Percentiles rank a stretch among this genome's conserved stretches.
Evolutionary conservation across 371 early-diverging fungal genomes (phyloP).

Genomic region (Sanchytrium tribonematis): DNA sequence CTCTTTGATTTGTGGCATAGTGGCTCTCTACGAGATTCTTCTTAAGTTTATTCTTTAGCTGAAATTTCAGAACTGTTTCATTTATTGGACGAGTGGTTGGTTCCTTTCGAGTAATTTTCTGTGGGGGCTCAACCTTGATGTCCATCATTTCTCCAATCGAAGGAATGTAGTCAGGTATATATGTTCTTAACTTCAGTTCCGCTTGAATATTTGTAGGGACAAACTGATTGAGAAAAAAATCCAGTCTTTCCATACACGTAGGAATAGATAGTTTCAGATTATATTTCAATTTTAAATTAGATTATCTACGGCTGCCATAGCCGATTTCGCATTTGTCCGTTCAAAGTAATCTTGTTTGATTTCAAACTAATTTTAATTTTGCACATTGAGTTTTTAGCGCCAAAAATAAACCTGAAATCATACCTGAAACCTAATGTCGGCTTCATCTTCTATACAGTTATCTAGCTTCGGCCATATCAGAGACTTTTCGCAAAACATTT

Average conservation of each 20-base stretch:
- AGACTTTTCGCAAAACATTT: background rate
- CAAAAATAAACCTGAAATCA: too few species aligned
- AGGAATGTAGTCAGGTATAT: background rate
- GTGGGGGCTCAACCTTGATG: background rate
- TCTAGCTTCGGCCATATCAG: too few species aligned
- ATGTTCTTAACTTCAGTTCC: background rate
- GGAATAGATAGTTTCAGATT: too few species aligned
- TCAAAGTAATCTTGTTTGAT: too few species aligned
- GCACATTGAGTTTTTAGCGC: background rate
- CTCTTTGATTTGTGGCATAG: background rate
- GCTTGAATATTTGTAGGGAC: background rate
- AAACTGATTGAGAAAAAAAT: background rate
- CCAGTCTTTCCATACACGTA: background rate
- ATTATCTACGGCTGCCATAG: too few species aligned
- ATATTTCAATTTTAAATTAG: too few species aligned
- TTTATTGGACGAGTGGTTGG: background rate
- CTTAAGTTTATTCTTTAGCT: background rate
- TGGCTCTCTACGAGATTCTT: background rate
- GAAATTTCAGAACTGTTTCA: background rate
- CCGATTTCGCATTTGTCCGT: too few species aligned
- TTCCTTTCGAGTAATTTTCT: background rate
- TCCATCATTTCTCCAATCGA: background rate
- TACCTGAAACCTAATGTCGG: background rate
- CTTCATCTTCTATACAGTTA: background rate
- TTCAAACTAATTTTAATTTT: background rate